These are phyloP conservation scores for Apiospora sp. DNA, from an alignment of 2,329 filamentous ascomycete genomes.

Conservation along the genomic window DNA sequence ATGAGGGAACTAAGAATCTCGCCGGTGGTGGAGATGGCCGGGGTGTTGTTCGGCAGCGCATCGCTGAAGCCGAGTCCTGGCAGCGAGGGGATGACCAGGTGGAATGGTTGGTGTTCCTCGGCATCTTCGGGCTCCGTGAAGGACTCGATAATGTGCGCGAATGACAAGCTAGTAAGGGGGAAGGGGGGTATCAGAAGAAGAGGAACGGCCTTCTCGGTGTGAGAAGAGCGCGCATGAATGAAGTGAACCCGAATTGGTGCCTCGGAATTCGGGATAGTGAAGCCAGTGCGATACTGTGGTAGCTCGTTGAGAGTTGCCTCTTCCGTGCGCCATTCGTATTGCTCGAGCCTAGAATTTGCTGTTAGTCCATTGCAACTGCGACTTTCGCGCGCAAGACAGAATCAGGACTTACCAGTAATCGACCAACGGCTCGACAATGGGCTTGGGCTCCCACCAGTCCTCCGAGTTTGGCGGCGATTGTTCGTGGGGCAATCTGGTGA, in stretches of 20 bases:
- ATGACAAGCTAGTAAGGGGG: constrained; percentile 69
- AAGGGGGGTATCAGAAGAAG: constrained; percentile 72
- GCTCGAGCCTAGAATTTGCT: constrained; percentile 63
- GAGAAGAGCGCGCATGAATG: constrained; percentile 64
- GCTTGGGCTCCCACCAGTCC: constrained; percentile 67
- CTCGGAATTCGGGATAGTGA: constrained; percentile 51
- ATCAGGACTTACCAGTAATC: constrained; percentile 64
- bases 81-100: constrained; percentile 71
- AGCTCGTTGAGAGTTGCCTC: constrained; percentile 67
- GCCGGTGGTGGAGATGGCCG: constrained; percentile 61
- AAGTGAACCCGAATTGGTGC: constrained; percentile 67
- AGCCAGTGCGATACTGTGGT: constrained; percentile 70
- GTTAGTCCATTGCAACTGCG: constrained; percentile 7
- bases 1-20: constrained; percentile 66
- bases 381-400: neutral
- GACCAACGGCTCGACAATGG: constrained; percentile 68
- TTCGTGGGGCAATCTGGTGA: constrained; percentile 71
- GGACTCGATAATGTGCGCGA: constrained; percentile 61
- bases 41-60: constrained; percentile 57
- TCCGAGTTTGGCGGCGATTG: constrained; percentile 53
- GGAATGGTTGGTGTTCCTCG: constrained; percentile 60
- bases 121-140: constrained; percentile 62
- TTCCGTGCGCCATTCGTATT: constrained; percentile 69
- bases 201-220: constrained; percentile 62
- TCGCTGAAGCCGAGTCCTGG: constrained; percentile 75